A percentile compares a stretch with the other conserved stretches of the same genome.
phyloP scores from a whole-genome alignment of 148 eudicot genomes.

The Camellia granthamiana region DNA sequence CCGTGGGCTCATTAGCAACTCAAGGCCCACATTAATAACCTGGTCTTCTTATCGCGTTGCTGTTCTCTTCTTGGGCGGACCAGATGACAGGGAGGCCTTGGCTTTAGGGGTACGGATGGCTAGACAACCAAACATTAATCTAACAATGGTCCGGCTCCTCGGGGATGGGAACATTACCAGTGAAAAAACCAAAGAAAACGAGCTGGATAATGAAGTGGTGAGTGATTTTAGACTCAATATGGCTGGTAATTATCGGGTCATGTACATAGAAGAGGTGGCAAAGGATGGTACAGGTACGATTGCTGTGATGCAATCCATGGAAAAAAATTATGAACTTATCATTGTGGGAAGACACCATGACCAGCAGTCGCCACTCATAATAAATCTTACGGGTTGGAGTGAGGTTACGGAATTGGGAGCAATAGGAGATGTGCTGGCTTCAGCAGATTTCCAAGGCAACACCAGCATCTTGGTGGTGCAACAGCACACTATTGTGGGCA shows the following conservation, averaged over 20 bases:
- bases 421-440: conserved; percentile 15
- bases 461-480: conserved; percentile 22
- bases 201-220: conserved; percentile 14
- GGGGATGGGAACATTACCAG: not conserved
- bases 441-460: conserved; percentile 17
- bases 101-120: conserved; percentile 21
- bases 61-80: conserved; percentile 19
- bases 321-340: conserved; percentile 20
- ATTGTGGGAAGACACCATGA: conserved; percentile 22
- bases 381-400: conserved; percentile 11
- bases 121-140: not conserved
- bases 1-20: conserved; percentile 12
- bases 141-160: conserved; percentile 14
- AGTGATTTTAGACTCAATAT: conserved; percentile 10
- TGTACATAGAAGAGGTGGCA: conserved; percentile 20
- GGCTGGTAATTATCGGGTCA: conserved; percentile 10
- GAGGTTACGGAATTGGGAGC: conserved; percentile 19
- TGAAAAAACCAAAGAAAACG: not conserved
- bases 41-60: conserved; percentile 17
- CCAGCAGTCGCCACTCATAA: conserved; percentile 10
- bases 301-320: conserved; percentile 6
- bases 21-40: conserved; percentile 4
- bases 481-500: conserved; percentile 8
- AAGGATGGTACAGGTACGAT: conserved; percentile 12
- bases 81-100: conserved; percentile 24